Base-by-base conservation (phyloP, 2,329 filamentous ascomycete species). In the Trichocomaceae sp. region DNA sequence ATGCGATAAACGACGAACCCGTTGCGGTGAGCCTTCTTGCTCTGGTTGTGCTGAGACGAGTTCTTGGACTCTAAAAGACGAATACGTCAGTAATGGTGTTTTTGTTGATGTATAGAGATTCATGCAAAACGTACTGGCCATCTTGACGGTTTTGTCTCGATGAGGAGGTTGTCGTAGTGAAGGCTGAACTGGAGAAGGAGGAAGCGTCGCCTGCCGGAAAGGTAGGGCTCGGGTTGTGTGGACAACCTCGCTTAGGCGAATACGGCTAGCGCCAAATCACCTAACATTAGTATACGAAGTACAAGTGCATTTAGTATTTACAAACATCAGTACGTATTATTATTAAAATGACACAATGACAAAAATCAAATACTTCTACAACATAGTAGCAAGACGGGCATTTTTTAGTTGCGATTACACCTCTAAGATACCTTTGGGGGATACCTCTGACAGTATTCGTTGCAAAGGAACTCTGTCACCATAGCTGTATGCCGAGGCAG, bases 21-120 rank as follows among this genome's bases (percentile, higher is more conserved):
- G 84, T 99, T 99, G 76, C 87, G 86, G 87, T 99, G 93, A 81
- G 90, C 91, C 88, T 99, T 99, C 83, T 88, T 88, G 77, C 84
- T 85, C 86, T 93, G 88, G 82, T 96, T 96, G 83, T 96, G 90
- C 84, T 97, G 92, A 73, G 92, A 96, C 81, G 90, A 95, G 87
- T 97, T 97, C 90, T 97, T 97, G 72, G 93, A 97, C 85, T 97
- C 91, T 96, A 75, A 15, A 26, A 15, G 45, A 35, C 17, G 45
- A 47, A 33, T 29, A 33, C 23, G 22, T 46, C 26, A 48, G 45
- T 19, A 2, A 58, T 35, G 60, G 22, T 23, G 31, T 29, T n/a
- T n/a, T n/a, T n/a, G n/a, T n/a, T n/a, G n/a, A 19, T 19, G 12
- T 7, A 12, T 5, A n/a, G 45, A 26, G 26, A 56, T 20, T 47